Percentiles rank a stretch among this genome's conserved stretches.
Conservation (phyloP, 225 moss, liverwort and hornwort species). For the Bryum argenteum region DNA sequence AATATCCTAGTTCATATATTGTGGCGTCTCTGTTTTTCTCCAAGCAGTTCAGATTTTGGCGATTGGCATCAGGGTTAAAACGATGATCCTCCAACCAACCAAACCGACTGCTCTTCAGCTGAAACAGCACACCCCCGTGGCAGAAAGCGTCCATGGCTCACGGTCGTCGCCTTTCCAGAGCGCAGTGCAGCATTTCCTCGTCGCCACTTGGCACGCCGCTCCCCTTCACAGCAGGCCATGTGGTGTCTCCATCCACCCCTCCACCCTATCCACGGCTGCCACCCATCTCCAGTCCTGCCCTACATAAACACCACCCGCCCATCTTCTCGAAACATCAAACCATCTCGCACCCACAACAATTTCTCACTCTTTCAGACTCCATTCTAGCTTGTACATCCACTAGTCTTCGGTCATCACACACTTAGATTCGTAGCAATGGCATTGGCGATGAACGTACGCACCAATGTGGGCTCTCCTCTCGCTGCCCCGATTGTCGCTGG, state of each 20-base stretch:
- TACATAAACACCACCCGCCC: slow-evolving; percentile 2
- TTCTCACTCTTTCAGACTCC: neutral
- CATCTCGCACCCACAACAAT: neutral
- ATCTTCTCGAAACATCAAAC: neutral
- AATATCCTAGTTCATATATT: too few species aligned
- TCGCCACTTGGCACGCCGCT: slow-evolving; percentile 13
- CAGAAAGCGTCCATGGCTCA: slow-evolving; percentile 35
- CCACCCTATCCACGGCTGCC: slow-evolving; percentile 33
- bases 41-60: too few species aligned
- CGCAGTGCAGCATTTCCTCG: neutral
- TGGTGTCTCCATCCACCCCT: slow-evolving; percentile 29
- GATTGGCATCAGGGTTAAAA: too few species aligned
- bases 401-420: neutral
- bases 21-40: too few species aligned
- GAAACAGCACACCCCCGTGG: too few species aligned
- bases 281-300: neutral
- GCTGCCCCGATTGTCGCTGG: slow-evolving; percentile 13
- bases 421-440: slow-evolving; percentile 18
- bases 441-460: slow-evolving; percentile 21
- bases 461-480: slow-evolving; percentile 10
- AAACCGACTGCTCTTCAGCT: too few species aligned
- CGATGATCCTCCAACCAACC: too few species aligned
- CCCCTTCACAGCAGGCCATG: neutral
- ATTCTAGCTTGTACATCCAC: neutral
- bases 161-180: slow-evolving; percentile 20